phyloP scores from a whole-genome alignment of 345 rosid genomes.

The Camelina neglecta region DNA sequence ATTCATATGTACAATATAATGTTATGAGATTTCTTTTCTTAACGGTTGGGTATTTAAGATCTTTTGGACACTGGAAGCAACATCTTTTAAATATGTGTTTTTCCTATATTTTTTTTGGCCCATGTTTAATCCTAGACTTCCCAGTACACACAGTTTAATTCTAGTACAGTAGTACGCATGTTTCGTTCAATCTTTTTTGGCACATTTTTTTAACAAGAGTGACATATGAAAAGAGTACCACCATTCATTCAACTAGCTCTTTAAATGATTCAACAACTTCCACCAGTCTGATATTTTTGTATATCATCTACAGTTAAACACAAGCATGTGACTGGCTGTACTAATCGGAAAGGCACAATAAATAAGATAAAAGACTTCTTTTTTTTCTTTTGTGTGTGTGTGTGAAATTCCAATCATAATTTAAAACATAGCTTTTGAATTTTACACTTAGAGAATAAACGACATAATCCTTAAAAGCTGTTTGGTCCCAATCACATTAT shows the following conservation, averaged over 20 bases:
- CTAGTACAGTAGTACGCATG: no score
- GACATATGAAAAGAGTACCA: not conserved
- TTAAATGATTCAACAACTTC: no score
- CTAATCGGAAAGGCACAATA: not conserved
- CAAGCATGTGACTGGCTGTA: not conserved
- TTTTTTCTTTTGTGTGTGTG: not conserved
- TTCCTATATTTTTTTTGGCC: no score
- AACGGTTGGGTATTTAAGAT: not conserved
- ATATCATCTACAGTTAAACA: not conserved
- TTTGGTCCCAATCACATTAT: constrained; percentile 59
- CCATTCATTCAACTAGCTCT: no score
- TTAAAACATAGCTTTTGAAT: not conserved
- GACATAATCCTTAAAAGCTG: not conserved
- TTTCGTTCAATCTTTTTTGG: no score
- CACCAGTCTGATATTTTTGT: not conserved
- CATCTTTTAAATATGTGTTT: no score
- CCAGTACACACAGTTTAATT: no score
- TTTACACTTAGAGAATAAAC: not conserved
- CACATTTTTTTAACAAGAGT: no score
- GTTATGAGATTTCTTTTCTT: not conserved
- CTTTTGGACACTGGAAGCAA: not conserved
- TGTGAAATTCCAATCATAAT: not conserved
- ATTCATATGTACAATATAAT: not conserved
- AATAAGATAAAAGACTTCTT: not conserved
- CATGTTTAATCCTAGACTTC: no score